Percentiles rank a stretch among this genome's conserved stretches.
Conservation (phyloP, 2,329 filamentous ascomycete species). For the Ceratocystis harringtonii region DNA sequence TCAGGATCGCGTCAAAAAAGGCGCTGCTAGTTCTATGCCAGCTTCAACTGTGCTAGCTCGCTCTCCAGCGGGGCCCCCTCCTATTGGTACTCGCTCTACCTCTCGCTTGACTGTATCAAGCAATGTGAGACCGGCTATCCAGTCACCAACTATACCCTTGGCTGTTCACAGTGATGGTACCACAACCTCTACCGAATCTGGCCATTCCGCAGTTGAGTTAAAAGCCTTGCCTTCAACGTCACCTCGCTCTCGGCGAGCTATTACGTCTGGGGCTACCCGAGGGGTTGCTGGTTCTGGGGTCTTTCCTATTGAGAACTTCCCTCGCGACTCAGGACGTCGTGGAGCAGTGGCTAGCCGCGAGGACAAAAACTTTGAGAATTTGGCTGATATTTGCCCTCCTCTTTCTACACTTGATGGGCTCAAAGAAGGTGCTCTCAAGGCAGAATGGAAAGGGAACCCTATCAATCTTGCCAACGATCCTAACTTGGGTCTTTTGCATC, state of each 20-base stretch:
- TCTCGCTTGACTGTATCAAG: background rate
- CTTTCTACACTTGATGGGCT: conserved; percentile 43
- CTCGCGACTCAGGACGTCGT: conserved; percentile 15
- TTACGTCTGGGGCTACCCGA: conserved; percentile 10
- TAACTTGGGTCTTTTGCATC: conserved; percentile 54
- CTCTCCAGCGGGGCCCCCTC: background rate
- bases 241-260: conserved; percentile 8
- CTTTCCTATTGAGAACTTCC: conserved; percentile 14
- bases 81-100: background rate
- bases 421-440: conserved; percentile 58
- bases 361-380: conserved; percentile 62
- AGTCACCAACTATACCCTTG: background rate
- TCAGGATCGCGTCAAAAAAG: conserved; percentile 10
- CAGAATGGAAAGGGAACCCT: conserved; percentile 72
- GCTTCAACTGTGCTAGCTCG: background rate
- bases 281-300: conserved; percentile 16
- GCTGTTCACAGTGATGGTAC: conserved; percentile 1
- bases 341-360: conserved; percentile 52
- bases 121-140: background rate
- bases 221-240: background rate
- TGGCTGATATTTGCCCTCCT: conserved; percentile 61
- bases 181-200: conserved; percentile 4
- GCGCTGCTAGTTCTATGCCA: background rate
- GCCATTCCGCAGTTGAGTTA: background rate
- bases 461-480: conserved; percentile 63